Base-by-base conservation (phyloP, 768 basidiomycete genomes). In the Tylopilus rubrobrunneus region DNA sequence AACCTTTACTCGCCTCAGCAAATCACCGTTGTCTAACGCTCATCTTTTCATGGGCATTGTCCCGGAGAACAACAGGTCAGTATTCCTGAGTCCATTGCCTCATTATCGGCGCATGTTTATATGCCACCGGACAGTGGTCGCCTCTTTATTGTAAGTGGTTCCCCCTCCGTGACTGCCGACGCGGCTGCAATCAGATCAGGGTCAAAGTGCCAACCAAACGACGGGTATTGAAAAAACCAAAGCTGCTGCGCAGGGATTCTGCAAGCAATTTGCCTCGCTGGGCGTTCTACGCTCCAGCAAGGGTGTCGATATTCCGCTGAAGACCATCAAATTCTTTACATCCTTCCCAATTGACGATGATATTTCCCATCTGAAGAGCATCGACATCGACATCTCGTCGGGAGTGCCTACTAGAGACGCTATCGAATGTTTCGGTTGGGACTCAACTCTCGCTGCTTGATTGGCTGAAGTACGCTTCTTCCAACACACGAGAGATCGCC, bases 191-290 rank as follows among this genome's bases (percentile, higher is more conserved):
- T 28, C 12, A 7, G 44, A 21, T 46, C 19, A 90, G 88, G 92
- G 92, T 15, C 92, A 95, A 69, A 83, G 91, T 17, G 95, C 92
- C 3, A 85, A 78, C 7, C 95, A 98, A 69, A 95, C 92, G 3
- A 96, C 95, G 0, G 95, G 95, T 15, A 71, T 83, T 2, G 34
- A 34, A 12, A 15, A 15, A 34, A 15, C 14, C 28, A 41, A 37
- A 45, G 11, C 0, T 12, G 59, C 59, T 6, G n/a, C 19, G 6
- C 17, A 43, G 1, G 8, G 19, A 4, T 60, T 60, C 46, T 62
- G 51, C 48, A 10, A 15, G 21, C 4, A 50, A 64, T 91, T 21
- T 80, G 81, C 7, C 74, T 97, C 19, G 74, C 77, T n/a, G 2
- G 39, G n/a, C 31, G 29, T 53, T 11, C 15, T 62, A 23, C 14